Percentiles rank a stretch among this genome's conserved stretches.
Conservation (phyloP, 768 basidiomycete species). For the Tremella yokohamensis region DNA sequence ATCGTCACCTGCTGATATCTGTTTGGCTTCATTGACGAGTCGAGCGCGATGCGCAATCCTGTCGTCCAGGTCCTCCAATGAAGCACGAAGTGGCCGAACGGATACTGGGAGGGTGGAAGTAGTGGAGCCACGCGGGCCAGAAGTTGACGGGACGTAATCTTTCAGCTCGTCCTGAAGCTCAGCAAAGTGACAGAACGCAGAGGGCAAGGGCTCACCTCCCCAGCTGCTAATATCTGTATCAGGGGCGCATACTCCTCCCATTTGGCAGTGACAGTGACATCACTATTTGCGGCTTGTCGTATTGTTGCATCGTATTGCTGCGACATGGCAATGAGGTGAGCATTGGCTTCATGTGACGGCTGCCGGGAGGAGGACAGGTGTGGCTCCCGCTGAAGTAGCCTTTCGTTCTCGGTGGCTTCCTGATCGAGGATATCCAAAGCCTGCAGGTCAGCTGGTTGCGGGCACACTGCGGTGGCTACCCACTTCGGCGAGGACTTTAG, state of each 20-base stretch:
- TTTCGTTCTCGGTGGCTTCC: constrained; percentile 58
- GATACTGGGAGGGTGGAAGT: constrained; percentile 33
- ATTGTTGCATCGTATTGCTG: constrained; percentile 70
- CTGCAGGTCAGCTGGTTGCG: constrained; percentile 53
- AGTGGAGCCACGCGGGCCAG: constrained; percentile 50
- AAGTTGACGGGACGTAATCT: constrained; percentile 51
- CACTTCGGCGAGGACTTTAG: constrained; percentile 71
- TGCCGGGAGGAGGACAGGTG: constrained; percentile 53
- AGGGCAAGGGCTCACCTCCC: constrained; percentile 54
- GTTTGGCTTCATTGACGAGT: constrained; percentile 63
- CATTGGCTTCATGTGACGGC: constrained; percentile 76
- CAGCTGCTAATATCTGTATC: constrained; percentile 68
- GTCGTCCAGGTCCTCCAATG: constrained; percentile 76
- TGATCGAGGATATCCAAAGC: constrained; percentile 84
- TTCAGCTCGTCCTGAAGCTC: constrained; percentile 27
- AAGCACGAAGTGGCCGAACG: constrained; percentile 50
- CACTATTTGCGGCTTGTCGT: constrained; percentile 67
- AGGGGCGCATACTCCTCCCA: constrained; percentile 83
- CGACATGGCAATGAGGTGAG: constrained; percentile 66
- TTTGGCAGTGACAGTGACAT: constrained; percentile 70
- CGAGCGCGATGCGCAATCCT: constrained; percentile 62
- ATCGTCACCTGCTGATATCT: constrained; percentile 66
- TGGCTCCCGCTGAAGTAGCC: constrained; percentile 48
- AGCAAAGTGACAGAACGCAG: too few relatives aligned
- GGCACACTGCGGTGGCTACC: constrained; percentile 17